Evolutionary conservation across 2,329 filamentous ascomycete species (phyloP), one percentile per base, ranked within the genome.

Genomic region (Colletotrichum abscissum): DNA sequence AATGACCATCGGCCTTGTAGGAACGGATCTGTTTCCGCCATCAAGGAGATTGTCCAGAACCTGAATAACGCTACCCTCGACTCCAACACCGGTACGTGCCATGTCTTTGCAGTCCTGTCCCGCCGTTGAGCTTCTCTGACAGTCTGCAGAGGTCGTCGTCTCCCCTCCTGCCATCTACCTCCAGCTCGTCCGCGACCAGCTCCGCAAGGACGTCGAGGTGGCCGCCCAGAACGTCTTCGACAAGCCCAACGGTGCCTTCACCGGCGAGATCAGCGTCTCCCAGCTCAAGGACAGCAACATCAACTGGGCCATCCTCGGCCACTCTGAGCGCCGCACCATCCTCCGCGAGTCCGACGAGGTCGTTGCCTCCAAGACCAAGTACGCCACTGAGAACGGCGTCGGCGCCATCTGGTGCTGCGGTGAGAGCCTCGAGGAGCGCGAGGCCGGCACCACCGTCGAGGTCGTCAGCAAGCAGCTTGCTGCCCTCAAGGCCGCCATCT

Each of bases 221-320:
- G 94, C 96, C 71, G 93, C 97, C 71, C 97, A 99, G 88, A 99
- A 99, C 86, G 95, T 98, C 85, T 98, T 91, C 86, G 94, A 98
- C 89, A 96, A 96, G 91, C 95, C 95, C 83, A 95, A 97, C 85
- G 97, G 97, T 79, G 97, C 97, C 79, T 98, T 94, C 89, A 99
- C 97, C 46, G 97, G 97, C 81, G 97, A 99, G 88, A 97, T 98
- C 87, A 95, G 93, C 77, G 95, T 95, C 76, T 88, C 92, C 75
- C 97, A 98, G 88, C 92, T 99, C 80, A 92, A 94, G 86, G 97
- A 98, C 86, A 92, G 89, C 86, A 91, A 91, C 82, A 93, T 98
- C 85, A 91, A 91, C 81, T 99, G 97, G 97, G 90, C 93, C 75
- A 92, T 99, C 80, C 89, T 98, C 74, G 97, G 97, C 78, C 97